Conservation (phyloP, 805 yeast genomes). For the Wickerhamia fluorescens region DNA sequence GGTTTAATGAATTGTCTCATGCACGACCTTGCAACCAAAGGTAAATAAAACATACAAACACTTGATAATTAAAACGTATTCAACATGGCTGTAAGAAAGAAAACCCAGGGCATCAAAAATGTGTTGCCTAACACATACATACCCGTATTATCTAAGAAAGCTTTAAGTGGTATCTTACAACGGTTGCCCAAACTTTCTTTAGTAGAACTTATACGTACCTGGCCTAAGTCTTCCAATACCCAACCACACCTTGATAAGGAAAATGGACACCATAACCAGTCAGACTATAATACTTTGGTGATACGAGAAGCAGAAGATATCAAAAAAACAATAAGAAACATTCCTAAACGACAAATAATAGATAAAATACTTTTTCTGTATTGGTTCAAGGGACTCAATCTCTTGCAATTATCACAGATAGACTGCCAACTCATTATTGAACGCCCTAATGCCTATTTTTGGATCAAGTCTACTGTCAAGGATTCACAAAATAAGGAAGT, state of each 20-base stretch:
- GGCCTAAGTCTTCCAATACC: constrained; percentile 26
- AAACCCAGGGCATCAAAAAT: too few relatives aligned
- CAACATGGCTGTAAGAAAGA: too few relatives aligned
- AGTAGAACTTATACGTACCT: constrained; percentile 22
- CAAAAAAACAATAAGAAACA: constrained; percentile 6
- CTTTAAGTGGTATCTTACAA: constrained; percentile 14
- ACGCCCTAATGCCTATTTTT: constrained; percentile 40
- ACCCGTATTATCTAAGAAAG: constrained; percentile 22
- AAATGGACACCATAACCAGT: constrained; percentile 13
- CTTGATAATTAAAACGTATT: too few relatives aligned
- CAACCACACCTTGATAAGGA: constrained; percentile 13
- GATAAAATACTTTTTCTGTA: constrained; percentile 42
- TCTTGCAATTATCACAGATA: constrained; percentile 62
- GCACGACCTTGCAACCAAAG: too few relatives aligned
- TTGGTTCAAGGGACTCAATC: constrained; percentile 53
- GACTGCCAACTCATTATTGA: constrained; percentile 63
- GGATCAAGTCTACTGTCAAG: constrained; percentile 44
- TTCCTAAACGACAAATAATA: constrained; percentile 27
- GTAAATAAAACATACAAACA: too few relatives aligned
- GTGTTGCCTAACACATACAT: constrained; percentile 33
- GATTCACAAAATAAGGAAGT: constrained; percentile 24
- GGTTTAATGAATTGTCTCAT: too few relatives aligned
- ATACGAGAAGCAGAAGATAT: constrained; percentile 9
- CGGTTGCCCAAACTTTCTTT: constrained; percentile 27
- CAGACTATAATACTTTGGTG: constrained; percentile 14